Percentiles rank a stretch among this genome's conserved stretches.
These are phyloP conservation scores for Candida tropicalis DNA, from an alignment of 1,139 yeast species.

Conservation along the genomic window DNA sequence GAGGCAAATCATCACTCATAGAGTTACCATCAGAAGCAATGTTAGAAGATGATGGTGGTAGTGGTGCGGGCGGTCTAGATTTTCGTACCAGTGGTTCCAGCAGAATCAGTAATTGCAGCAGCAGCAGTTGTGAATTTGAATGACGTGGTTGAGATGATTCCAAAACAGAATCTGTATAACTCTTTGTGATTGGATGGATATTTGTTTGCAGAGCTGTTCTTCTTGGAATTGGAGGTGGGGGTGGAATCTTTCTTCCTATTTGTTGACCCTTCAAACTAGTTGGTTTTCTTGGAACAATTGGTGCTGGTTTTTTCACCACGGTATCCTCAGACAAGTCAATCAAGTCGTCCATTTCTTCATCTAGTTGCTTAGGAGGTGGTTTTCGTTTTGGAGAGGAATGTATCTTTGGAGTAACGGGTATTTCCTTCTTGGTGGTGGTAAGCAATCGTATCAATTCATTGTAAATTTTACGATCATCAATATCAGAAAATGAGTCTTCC, in stretches of 20 bases:
- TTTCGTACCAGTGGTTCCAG: not conserved
- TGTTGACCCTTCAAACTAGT: conserved; percentile 28
- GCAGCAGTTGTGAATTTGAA: not conserved
- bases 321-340: conserved; percentile 37
- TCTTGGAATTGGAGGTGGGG: conserved; percentile 12
- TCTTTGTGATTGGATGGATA: not conserved
- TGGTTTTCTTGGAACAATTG: conserved; percentile 46
- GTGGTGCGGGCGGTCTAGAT: conserved; percentile 12
- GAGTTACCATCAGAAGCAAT: conserved; percentile 18
- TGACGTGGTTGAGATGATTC: not conserved
- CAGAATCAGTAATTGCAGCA: not conserved
- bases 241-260: conserved; percentile 23
- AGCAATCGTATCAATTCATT: conserved; percentile 30
- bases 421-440: conserved; percentile 15
- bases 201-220: not conserved
- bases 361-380: conserved; percentile 4
- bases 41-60: conserved; percentile 22
- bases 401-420: conserved; percentile 12
- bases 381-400: conserved; percentile 4
- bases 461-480: conserved; percentile 45
- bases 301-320: conserved; percentile 22
- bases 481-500: conserved; percentile 62
- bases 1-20: conserved; percentile 17
- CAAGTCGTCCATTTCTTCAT: conserved; percentile 27
- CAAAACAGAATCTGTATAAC: conserved; percentile 11